Evolutionary conservation across 306 rosid genomes (phyloP), one percentile per base, ranked within the genome.

Genomic region (Vigna radiata): DNA sequence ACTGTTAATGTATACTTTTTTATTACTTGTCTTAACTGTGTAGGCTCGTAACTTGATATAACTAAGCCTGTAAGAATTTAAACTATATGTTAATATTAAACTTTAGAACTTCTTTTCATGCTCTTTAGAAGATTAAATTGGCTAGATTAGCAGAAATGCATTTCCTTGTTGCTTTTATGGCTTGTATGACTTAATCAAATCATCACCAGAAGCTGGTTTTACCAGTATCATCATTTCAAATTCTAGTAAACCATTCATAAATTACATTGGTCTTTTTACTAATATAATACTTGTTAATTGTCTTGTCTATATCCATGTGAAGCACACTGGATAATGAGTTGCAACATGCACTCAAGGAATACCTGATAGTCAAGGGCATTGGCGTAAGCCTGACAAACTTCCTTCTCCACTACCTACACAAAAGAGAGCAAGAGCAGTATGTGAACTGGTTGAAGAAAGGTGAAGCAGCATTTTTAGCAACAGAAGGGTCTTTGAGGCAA

Each of bases 371-470:
- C 77, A 90, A 84, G 80, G 98, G 97, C 27, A 77, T 94, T 65
- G 89, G 88, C 37, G 84, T 75, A 72, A 81, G 60, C 83, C 83
- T 94, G 25, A 90, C 86, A 36, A 85, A 80, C 76, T 92, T 90
- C 81, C 93, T 94, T 79, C 80, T 89, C 52, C 84, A 73, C 82
- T 85, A 89, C 83, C 82, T 89, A 8, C 93, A 88, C 77, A 84
- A 66, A 69, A 89, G 86, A 73, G 96, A 91, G 86, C 93, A 90
- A 61, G 82, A 69, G 47, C 96, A 90, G 37, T 94, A 94, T 33
- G 72, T 88, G 70, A 86, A 90, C 72, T 94, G 98, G 98, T 81
- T 91, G 70, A 81, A 84, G 75, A 83, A 68, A 53, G 88, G 87
- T 21, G 87, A 89, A 64, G 89, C 83, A 68, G 89, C 83, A 37